Base-by-base conservation (phyloP, 768 basidiomycete genomes). In the Ramaria rubella region DNA sequence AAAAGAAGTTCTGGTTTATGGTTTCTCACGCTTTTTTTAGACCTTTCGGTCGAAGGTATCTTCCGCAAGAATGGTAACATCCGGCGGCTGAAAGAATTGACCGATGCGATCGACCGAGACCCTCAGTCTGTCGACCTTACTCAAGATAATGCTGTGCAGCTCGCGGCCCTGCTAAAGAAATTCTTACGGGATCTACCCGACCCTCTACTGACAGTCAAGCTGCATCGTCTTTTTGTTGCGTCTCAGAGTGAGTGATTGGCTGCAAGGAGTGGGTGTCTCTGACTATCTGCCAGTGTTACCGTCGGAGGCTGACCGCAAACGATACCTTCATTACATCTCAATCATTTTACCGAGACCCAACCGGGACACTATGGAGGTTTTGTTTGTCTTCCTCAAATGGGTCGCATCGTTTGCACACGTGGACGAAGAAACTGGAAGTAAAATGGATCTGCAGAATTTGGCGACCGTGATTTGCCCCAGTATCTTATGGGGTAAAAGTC, bases 21-120 rank as follows among this genome's bases (percentile, higher is more conserved):
- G 17, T 36, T 55, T 24, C 53, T 42, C 40, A 67, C 29, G 24
- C 12, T 30, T 30, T 45, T 33, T 31, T 48, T 61, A 98, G 96
- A 99, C 73, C 94, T 99, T 91, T 98, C 96, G 8, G 80, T 99
- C 38, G 96, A 98, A 72, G 96, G 96, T 57, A 95, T 99, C 61
- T 99, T 99, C 79, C 82, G 96, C 55, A 94, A 94, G 75, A 96
- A 94, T 65, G 96, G 96, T 52, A 98, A 98, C 68, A 98, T 98
- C 66, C 81, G 93, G 52, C 83, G 93, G 58, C 76, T 97, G 59
- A 91, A 90, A 67, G 90, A 94, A 63, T 77, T 96, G 33, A 86
- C 87, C 12, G 95, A 97, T 58, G 82, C 89, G 4, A 88, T 98
- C 55, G 96, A 99, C 66, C 86, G 90, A n/a, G 95, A 98, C 69